Conservation (phyloP, 2,329 filamentous ascomycete genomes). For the Plectosphaerella cucumerina region DNA sequence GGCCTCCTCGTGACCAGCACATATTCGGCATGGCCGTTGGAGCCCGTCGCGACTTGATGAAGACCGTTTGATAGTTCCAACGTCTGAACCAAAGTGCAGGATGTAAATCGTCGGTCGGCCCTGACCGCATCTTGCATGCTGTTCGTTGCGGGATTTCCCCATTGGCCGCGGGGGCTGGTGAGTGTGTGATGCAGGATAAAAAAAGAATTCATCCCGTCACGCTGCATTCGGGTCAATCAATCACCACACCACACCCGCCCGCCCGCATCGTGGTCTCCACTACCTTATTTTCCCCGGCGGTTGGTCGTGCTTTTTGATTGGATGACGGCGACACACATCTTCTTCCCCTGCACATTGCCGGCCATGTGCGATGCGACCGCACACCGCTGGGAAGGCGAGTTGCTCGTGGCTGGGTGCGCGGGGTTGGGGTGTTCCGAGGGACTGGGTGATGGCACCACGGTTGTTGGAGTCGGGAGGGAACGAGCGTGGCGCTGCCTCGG, state of each 20-base stretch:
- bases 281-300: conserved; percentile 12
- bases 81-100: too few relatives aligned
- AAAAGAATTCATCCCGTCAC: conserved; percentile 8
- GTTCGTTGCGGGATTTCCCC: too few relatives aligned
- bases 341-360: conserved; percentile 8
- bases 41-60: too few relatives aligned
- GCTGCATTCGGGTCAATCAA: background rate
- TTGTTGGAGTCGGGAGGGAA: too few relatives aligned
- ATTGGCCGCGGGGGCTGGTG: background rate
- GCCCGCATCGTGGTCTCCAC: background rate
- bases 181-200: conserved; percentile 5
- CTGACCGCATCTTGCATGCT: too few relatives aligned
- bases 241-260: background rate
- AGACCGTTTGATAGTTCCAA: too few relatives aligned
- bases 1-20: too few relatives aligned
- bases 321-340: background rate
- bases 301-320: conserved; percentile 6
- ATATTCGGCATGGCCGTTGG: too few relatives aligned
- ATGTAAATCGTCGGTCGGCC: too few relatives aligned
- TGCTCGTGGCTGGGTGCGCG: conserved; percentile 21
- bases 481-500: too few relatives aligned
- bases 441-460: too few relatives aligned
- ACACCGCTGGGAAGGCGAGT: background rate
- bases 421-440: too few relatives aligned
- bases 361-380: background rate